A percentile compares a stretch with the other conserved stretches of the same genome.
phyloP scores from a whole-genome alignment of 2,329 filamentous ascomycete species.

The Neopestalotiopsis clavispora region DNA sequence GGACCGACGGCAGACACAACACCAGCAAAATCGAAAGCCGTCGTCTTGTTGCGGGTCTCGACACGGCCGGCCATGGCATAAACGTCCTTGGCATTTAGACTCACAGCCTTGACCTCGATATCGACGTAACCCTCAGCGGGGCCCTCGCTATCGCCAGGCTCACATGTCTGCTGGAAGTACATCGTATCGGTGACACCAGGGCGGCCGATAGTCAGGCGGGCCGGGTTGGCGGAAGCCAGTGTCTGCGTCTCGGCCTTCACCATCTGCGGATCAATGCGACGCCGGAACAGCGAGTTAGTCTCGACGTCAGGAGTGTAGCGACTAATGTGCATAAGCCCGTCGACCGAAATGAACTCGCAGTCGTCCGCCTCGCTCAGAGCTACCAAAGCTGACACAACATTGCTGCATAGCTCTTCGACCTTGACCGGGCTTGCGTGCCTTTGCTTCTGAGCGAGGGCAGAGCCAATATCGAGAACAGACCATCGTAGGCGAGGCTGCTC shows the following conservation, averaged over 20 bases:
- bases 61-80: slow-evolving; percentile 19
- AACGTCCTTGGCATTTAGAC: slow-evolving; percentile 26
- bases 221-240: too few relatives aligned
- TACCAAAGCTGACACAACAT: background rate
- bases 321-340: background rate
- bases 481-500: slow-evolving; percentile 2
- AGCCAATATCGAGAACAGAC: background rate
- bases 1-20: slow-evolving; percentile 6
- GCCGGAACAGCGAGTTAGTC: slow-evolving; percentile 1
- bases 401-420: background rate
- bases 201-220: too few relatives aligned
- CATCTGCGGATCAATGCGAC: background rate
- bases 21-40: slow-evolving; percentile 15
- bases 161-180: slow-evolving; percentile 14
- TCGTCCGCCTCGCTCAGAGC: background rate
- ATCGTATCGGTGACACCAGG: slow-evolving; percentile 10
- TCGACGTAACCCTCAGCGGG: slow-evolving; percentile 14
- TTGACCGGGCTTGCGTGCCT: too few relatives aligned
- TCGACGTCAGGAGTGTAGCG: background rate
- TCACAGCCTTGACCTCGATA: slow-evolving; percentile 20
- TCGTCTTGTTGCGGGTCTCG: slow-evolving; percentile 8
- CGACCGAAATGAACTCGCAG: background rate
- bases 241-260: too few relatives aligned
- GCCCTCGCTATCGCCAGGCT: background rate
- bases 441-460: background rate